These are phyloP conservation scores for Phlyctochytrium planicorne DNA, from an alignment of 192 early-diverging fungal species.

Conservation along the genomic window DNA sequence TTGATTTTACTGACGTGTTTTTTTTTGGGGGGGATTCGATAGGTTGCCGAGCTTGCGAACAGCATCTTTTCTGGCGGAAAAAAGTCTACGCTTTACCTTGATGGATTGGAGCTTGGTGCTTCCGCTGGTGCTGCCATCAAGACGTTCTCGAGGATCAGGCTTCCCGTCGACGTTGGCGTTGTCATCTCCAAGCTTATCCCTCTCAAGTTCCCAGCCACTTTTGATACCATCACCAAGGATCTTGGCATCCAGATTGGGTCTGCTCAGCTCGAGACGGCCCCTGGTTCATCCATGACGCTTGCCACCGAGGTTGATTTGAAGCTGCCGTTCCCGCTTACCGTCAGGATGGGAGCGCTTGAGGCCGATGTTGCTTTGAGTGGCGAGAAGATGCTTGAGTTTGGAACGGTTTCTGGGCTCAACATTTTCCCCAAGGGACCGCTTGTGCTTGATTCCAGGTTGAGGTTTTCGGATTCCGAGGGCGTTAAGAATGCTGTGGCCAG, in stretches of 20 bases:
- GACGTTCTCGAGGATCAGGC: not conserved
- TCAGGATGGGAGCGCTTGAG: not conserved
- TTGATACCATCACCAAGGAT: not conserved
- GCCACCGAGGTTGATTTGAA: not conserved
- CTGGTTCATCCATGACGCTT: not conserved
- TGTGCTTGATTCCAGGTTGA: not conserved
- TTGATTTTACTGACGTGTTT: not conserved
- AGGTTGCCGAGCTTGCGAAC: not conserved
- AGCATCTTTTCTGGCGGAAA: not conserved
- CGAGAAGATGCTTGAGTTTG: not conserved
- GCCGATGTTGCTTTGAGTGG: not conserved
- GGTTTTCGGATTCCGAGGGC: not conserved
- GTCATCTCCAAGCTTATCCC: constrained; percentile 6
- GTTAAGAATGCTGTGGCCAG: not conserved
- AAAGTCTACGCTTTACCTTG: not conserved
- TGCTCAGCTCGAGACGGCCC: not conserved
- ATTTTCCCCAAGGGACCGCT: not conserved
- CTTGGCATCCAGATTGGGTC: not conserved
- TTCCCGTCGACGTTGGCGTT: not conserved
- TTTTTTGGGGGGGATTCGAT: not conserved
- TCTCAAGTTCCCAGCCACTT: not conserved
- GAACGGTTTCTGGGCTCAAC: not conserved
- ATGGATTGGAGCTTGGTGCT: not conserved
- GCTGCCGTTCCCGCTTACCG: not conserved
- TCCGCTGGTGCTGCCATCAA: not conserved